phyloP scores from a whole-genome alignment of 441 rosid species.

The Aquilaria agallochum region DNA sequence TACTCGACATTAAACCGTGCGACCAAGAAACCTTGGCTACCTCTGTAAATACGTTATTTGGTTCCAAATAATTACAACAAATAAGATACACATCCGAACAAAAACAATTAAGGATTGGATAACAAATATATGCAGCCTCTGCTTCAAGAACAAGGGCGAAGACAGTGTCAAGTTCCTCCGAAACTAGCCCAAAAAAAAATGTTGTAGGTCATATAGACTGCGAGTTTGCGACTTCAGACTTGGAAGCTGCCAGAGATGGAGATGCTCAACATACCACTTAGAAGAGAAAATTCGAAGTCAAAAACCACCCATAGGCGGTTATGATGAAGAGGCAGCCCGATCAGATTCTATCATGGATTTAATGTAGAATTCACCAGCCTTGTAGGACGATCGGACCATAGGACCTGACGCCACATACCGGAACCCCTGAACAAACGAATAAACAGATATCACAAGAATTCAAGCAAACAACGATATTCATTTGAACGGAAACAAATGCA shows the following conservation, averaged over 20 bases:
- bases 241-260: too few species aligned
- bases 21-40: too few species aligned
- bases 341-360: conserved; percentile 95
- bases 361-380: conserved; percentile 98
- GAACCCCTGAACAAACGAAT: conserved; percentile 56
- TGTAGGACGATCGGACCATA: conserved; percentile 98
- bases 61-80: conserved; percentile 10
- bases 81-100: conserved; percentile 1
- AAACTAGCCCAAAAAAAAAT: background rate
- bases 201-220: background rate
- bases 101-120: conserved; percentile 5
- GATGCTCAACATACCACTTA: background rate
- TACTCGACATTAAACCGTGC: too few species aligned
- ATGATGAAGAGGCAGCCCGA: conserved; percentile 53
- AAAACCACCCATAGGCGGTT: conserved; percentile 22
- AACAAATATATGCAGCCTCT: background rate
- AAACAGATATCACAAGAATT: too few species aligned
- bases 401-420: conserved; percentile 97
- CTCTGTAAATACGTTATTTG: background rate
- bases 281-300: conserved; percentile 9
- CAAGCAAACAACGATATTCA: too few species aligned
- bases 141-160: background rate
- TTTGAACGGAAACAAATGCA: too few species aligned
- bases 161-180: conserved; percentile 2
- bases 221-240: too few species aligned